Evolutionary conservation across 2,329 filamentous ascomycete species (phyloP).

Genomic region (Cadophora sp.): DNA sequence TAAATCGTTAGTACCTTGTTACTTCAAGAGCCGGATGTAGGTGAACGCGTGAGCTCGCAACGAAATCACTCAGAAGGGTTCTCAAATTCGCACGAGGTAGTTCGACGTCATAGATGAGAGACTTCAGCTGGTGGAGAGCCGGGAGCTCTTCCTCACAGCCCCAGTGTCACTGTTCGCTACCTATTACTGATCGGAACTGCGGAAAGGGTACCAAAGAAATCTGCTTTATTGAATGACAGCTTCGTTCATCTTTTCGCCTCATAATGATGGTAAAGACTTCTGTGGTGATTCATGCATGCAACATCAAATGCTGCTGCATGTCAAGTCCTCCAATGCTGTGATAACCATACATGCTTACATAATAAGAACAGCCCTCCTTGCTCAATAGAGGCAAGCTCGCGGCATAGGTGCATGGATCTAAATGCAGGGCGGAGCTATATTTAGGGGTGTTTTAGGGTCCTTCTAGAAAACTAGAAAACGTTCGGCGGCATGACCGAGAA

Average conservation of each 20-base stretch:
- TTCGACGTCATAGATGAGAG: neutral
- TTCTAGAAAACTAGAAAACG: slow-evolving; percentile 24
- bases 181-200: neutral
- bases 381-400: slow-evolving; percentile 8
- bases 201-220: neutral
- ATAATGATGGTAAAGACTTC: neutral
- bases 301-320: neutral
- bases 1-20: neutral
- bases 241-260: neutral
- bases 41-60: neutral
- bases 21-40: neutral
- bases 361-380: neutral
- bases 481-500: slow-evolving; percentile 13
- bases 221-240: neutral
- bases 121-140: neutral
- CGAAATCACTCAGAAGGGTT: neutral
- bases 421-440: slow-evolving; percentile 20
- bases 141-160: neutral
- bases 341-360: slow-evolving; percentile 2
- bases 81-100: neutral
- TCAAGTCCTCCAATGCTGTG: neutral
- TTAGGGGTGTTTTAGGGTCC: slow-evolving; percentile 15
- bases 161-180: neutral
- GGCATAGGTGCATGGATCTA: neutral
- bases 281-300: neutral